Evolutionary conservation across 1,284 basidiomycete genomes (phyloP).

Genomic region (Pulveroboletus ridleyi): DNA sequence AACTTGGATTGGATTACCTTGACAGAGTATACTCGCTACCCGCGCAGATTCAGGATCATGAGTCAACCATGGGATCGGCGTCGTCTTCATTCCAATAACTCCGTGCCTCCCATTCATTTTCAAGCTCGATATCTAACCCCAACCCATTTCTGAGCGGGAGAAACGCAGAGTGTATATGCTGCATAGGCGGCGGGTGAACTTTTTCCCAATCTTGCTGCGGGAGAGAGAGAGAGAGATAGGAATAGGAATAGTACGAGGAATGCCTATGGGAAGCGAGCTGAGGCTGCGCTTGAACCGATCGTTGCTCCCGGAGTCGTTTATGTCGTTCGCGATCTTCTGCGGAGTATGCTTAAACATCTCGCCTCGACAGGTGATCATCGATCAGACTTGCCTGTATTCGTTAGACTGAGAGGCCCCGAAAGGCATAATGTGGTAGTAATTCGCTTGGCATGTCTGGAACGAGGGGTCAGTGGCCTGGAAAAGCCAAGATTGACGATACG

Average conservation of each 20-base stretch:
- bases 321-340: slow-evolving; percentile 96
- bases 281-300: slow-evolving; percentile 84
- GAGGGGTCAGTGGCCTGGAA: background rate
- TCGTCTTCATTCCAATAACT: slow-evolving; percentile 89
- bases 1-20: too few species aligned
- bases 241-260: background rate
- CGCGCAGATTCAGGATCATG: too few species aligned
- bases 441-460: slow-evolving; percentile 22
- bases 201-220: slow-evolving; percentile 1
- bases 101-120: slow-evolving; percentile 92
- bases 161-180: slow-evolving; percentile 29
- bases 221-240: background rate
- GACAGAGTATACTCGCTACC: too few species aligned
- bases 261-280: slow-evolving; percentile 17
- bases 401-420: slow-evolving; percentile 85
- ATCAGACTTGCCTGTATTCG: slow-evolving; percentile 82
- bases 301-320: slow-evolving; percentile 89
- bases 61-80: slow-evolving; percentile 56
- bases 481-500: background rate
- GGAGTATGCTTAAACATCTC: slow-evolving; percentile 90
- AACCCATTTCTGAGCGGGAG: slow-evolving; percentile 39
- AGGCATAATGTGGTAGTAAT: slow-evolving; percentile 63
- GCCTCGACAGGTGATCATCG: slow-evolving; percentile 51
- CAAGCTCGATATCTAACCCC: slow-evolving; percentile 60
- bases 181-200: slow-evolving; percentile 1